Percentiles rank a stretch among this genome's conserved stretches.
phyloP scores from a whole-genome alignment of 2,329 filamentous ascomycete species.

The Chrysoporthe deuterocubensis region DNA sequence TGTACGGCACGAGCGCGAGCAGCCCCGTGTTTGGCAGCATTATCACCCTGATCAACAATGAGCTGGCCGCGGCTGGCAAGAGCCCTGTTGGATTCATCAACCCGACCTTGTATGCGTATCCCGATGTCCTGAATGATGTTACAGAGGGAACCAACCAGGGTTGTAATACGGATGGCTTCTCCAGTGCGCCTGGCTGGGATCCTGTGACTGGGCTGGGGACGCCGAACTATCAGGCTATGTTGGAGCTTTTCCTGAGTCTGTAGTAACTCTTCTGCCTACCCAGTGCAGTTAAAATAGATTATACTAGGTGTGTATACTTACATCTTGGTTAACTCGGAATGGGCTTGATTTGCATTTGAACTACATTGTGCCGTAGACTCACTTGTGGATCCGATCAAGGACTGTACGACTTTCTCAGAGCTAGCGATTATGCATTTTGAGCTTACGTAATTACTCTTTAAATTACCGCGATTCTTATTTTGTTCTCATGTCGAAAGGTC shows the following conservation, averaged over 20 bases:
- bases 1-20: slow-evolving; percentile 27
- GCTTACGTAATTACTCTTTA: neutral
- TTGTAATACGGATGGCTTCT: slow-evolving; percentile 36
- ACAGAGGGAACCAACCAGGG: slow-evolving; percentile 34
- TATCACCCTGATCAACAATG: slow-evolving; percentile 27
- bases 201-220: slow-evolving; percentile 37
- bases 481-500: neutral
- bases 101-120: slow-evolving; percentile 24
- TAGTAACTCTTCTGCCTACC: neutral
- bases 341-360: neutral
- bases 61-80: slow-evolving; percentile 23
- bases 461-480: neutral
- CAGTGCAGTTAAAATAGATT: neutral
- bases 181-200: slow-evolving; percentile 35
- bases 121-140: slow-evolving; percentile 33
- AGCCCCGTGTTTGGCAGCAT: slow-evolving; percentile 25
- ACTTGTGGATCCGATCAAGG: too few species aligned
- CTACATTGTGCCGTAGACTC: too few species aligned
- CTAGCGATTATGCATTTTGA: neutral
- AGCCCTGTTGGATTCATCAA: slow-evolving; percentile 29
- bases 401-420: neutral
- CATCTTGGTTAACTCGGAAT: neutral
- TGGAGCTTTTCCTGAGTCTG: slow-evolving; percentile 34
- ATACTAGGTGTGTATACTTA: neutral
- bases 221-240: slow-evolving; percentile 35